These are phyloP conservation scores for Nothopassalora personata DNA, from an alignment of 2,329 filamentous ascomycete species.

Conservation along the genomic window DNA sequence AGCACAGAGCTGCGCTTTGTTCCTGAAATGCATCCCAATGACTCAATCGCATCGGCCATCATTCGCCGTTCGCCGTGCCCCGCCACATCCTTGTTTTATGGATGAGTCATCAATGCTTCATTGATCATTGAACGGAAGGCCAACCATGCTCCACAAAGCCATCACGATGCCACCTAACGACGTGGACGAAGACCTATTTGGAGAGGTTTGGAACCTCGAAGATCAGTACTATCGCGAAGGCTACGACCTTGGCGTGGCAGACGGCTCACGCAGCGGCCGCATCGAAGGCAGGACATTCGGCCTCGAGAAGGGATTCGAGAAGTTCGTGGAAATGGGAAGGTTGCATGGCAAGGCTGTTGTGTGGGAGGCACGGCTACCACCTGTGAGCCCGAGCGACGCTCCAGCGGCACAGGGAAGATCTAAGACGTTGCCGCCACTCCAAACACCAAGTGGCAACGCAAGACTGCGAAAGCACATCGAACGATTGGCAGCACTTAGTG, in stretches of 20 bases:
- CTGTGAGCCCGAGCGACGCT: neutral
- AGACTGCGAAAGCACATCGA: constrained; percentile 72
- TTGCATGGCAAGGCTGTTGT: constrained; percentile 73
- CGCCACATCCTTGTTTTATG: neutral
- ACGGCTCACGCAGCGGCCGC: constrained; percentile 71
- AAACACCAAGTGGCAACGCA: constrained; percentile 42
- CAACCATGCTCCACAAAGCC: neutral
- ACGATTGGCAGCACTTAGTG: constrained; percentile 69
- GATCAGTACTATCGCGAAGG: constrained; percentile 76
- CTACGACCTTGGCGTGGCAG: constrained; percentile 65
- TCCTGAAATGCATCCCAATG: neutral
- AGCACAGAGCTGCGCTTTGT: neutral
- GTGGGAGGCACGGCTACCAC: constrained; percentile 70
- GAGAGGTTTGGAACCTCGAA: constrained; percentile 55
- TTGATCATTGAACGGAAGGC: neutral
- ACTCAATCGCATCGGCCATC: neutral
- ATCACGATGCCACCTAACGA: constrained; percentile 5
- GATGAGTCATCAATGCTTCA: neutral
- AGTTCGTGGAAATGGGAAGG: constrained; percentile 74
- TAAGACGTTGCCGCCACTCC: constrained; percentile 5
- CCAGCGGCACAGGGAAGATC: neutral
- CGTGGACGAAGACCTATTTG: constrained; percentile 38
- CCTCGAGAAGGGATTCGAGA: constrained; percentile 88
- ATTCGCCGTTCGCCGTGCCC: neutral
- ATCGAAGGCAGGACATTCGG: constrained; percentile 88